Conservation (phyloP, 495 filamentous ascomycete genomes). For the Podospora bellae-mahoneyi region DNA sequence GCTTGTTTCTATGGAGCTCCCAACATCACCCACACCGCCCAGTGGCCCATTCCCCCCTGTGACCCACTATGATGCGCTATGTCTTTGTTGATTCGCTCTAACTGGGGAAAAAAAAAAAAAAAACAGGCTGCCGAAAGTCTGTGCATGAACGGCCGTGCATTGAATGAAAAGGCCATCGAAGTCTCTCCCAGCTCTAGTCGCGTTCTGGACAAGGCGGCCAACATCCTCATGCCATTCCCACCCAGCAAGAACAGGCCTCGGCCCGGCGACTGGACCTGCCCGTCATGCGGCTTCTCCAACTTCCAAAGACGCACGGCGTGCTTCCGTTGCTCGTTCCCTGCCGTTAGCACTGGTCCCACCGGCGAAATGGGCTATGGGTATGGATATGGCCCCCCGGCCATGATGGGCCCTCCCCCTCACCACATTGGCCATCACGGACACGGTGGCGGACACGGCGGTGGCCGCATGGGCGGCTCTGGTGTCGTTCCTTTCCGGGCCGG, state of each 20-base stretch:
- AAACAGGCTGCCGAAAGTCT: constrained; percentile 85
- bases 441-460: constrained; percentile 67
- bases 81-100: neutral
- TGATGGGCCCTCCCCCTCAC: constrained; percentile 70
- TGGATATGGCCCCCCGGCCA: constrained; percentile 68
- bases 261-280: constrained; percentile 98
- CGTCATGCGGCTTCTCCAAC: constrained; percentile 86
- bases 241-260: constrained; percentile 97
- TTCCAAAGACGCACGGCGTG: constrained; percentile 98
- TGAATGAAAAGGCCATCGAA: constrained; percentile 98
- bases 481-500: constrained; percentile 96
- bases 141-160: constrained; percentile 96
- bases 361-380: constrained; percentile 70
- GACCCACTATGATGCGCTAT: neutral
- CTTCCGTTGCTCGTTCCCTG: constrained; percentile 97
- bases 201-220: constrained; percentile 89
- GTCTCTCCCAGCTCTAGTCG: constrained; percentile 94
- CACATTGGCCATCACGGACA: constrained; percentile 79
- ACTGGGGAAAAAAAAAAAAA: constrained; percentile 7
- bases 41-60: constrained; percentile 7
- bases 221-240: constrained; percentile 93
- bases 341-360: constrained; percentile 71
- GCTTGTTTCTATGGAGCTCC: neutral
- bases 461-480: constrained; percentile 71
- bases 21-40: constrained; percentile 1